Percentiles rank a stretch among this genome's conserved stretches.
These are phyloP conservation scores for Solanum pimpinellifolium DNA, from an alignment of 257 asterid species.

Conservation along the genomic window DNA sequence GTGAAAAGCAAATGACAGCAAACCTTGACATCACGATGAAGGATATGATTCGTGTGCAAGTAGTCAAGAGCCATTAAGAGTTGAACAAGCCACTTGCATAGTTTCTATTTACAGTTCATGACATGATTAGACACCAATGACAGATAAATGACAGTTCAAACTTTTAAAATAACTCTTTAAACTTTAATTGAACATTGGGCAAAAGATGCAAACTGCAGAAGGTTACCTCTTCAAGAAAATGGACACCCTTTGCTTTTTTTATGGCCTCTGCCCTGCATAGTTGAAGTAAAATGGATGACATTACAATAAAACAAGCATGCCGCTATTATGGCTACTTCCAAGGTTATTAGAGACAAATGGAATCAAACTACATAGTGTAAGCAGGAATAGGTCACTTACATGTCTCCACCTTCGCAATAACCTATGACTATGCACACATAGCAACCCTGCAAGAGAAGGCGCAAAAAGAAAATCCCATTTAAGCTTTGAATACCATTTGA, in stretches of 20 bases:
- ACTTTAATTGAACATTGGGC: background rate
- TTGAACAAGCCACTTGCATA: slow-evolving; percentile 88
- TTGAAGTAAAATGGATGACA: slow-evolving; percentile 1
- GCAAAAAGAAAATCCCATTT: background rate
- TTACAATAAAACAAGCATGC: background rate
- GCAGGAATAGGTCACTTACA: slow-evolving; percentile 38
- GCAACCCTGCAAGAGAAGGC: slow-evolving; percentile 59
- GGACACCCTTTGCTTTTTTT: slow-evolving; percentile 58
- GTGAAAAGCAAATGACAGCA: slow-evolving; percentile 7
- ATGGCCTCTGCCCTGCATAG: slow-evolving; percentile 74
- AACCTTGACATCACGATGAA: slow-evolving; percentile 96
- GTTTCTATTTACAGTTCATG: slow-evolving; percentile 39
- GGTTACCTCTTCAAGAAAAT: slow-evolving; percentile 70
- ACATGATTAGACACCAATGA: slow-evolving; percentile 3
- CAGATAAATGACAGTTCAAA: background rate
- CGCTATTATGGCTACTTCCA: background rate
- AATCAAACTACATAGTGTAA: background rate
- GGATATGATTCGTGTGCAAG: slow-evolving; percentile 73
- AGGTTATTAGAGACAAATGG: background rate
- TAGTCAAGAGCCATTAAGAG: slow-evolving; percentile 89
- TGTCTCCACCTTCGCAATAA: slow-evolving; percentile 96
- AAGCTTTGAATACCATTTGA: background rate
- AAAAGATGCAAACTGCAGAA: background rate
- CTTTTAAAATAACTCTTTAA: background rate
- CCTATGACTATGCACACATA: slow-evolving; percentile 90